Conservation (phyloP, 2,329 filamentous ascomycete genomes). For the Penicillium fuscoglaucum region DNA sequence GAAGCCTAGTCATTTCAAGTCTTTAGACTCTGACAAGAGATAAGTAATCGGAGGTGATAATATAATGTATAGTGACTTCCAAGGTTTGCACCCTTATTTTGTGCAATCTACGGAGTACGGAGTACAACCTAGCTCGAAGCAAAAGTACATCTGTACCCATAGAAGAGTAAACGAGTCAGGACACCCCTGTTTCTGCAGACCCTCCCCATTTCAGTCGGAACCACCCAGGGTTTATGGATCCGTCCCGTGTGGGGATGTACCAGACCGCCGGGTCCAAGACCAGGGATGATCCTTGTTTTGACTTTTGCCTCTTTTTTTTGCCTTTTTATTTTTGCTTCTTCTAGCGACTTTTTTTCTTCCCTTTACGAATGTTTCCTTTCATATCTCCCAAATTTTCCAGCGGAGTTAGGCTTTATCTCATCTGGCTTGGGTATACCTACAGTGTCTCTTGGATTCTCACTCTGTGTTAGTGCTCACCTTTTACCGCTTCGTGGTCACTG, state of each 20-base stretch:
- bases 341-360: neutral
- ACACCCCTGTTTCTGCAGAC: neutral
- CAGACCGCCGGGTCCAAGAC: neutral
- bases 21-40: neutral
- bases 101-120: neutral
- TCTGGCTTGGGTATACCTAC: neutral
- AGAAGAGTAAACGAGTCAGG: neutral
- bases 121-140: neutral
- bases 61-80: neutral
- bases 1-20: neutral
- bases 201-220: neutral
- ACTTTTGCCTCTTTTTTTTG: neutral
- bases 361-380: neutral
- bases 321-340: neutral
- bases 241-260: constrained; percentile 2
- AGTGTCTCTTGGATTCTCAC: neutral
- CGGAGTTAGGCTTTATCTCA: neutral
- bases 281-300: neutral
- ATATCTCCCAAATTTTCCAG: neutral
- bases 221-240: neutral
- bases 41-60: neutral
- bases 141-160: neutral
- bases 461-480: neutral
- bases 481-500: neutral
- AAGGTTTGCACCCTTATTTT: neutral